Evolutionary conservation across 768 basidiomycete species (phyloP).

Genomic region (Rhizopogon roseolus): DNA sequence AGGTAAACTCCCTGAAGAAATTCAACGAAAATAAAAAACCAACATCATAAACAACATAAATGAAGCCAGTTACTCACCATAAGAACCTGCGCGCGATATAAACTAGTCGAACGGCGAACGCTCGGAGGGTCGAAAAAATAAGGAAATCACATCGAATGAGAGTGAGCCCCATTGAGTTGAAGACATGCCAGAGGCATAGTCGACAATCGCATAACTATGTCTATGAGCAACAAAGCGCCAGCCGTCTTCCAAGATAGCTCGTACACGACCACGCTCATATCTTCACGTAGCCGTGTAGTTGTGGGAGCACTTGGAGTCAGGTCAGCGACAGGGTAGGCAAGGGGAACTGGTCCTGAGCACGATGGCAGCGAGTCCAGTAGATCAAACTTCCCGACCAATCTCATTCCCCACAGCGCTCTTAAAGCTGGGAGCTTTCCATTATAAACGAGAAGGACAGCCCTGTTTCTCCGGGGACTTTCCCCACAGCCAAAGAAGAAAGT

Average conservation of each 20-base stretch:
- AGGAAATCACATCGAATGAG: conserved; percentile 52
- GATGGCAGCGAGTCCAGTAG: conserved; percentile 27
- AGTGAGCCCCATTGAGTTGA: conserved; percentile 94
- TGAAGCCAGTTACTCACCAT: conserved; percentile 19
- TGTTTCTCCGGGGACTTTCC: conserved; percentile 93
- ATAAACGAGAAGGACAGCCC: conserved; percentile 51
- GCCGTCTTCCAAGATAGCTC: conserved; percentile 31
- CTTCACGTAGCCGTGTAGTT: conserved; percentile 59
- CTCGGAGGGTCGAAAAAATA: conserved; percentile 51
- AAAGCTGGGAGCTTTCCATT: conserved; percentile 71
- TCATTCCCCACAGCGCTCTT: conserved; percentile 63
- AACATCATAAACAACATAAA: conserved; percentile 47
- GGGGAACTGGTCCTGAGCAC: conserved; percentile 28
- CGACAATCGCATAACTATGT: conserved; percentile 84
- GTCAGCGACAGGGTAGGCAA: conserved; percentile 55
- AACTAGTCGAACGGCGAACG: conserved; percentile 44
- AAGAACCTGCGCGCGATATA: conserved; percentile 2
- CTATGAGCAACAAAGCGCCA: conserved; percentile 73
- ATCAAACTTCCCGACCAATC: conserved; percentile 45
- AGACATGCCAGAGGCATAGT: conserved; percentile 31
- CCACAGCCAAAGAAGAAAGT: conserved; percentile 64
- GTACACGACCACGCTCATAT: conserved; percentile 65
- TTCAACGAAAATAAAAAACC: conserved; percentile 52
- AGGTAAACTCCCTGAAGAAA: conserved; percentile 92
- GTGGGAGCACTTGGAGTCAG: conserved; percentile 29